Evolutionary conservation across 192 early-diverging fungal genomes (phyloP).

Genomic region (Rhizophagus prolifer): DNA sequence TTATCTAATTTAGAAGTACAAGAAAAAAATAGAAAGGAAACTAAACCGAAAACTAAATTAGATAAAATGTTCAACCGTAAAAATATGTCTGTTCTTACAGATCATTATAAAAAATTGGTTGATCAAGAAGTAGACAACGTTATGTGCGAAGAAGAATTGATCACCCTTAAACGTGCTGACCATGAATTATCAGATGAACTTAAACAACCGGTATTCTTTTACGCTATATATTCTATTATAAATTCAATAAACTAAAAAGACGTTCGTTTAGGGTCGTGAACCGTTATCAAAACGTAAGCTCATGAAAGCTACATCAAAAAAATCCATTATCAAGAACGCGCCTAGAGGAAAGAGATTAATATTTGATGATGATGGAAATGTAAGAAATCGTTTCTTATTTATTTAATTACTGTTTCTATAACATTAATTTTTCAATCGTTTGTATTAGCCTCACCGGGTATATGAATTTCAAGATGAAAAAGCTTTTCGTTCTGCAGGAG

Average conservation of each 20-base stretch:
- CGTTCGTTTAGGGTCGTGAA: slow-evolving; percentile 32
- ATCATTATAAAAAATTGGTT: slow-evolving; percentile 86
- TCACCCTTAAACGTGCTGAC: slow-evolving; percentile 80
- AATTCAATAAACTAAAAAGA: slow-evolving; percentile 31
- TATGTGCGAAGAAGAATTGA: slow-evolving; percentile 66
- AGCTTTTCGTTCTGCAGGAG: slow-evolving; percentile 76
- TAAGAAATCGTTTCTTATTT: slow-evolving; percentile 28
- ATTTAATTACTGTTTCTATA: slow-evolving; percentile 21
- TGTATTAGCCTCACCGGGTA: slow-evolving; percentile 50
- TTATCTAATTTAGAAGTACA: slow-evolving; percentile 39
- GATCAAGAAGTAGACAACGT: slow-evolving; percentile 56
- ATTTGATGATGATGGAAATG: slow-evolving; percentile 95
- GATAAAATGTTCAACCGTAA: slow-evolving; percentile 93
- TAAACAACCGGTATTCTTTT: slow-evolving; percentile 47
- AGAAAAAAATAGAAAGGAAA: slow-evolving; percentile 39
- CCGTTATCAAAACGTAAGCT: slow-evolving; percentile 19
- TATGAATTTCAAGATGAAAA: slow-evolving; percentile 82
- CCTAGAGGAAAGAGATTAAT: slow-evolving; percentile 71
- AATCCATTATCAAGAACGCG: slow-evolving; percentile 57
- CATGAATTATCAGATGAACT: slow-evolving; percentile 67
- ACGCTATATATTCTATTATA: slow-evolving; percentile 43
- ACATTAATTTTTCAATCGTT: slow-evolving; percentile 14
- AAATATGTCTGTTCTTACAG: slow-evolving; percentile 87
- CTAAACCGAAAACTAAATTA: slow-evolving; percentile 69
- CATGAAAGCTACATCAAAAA: slow-evolving; percentile 21